A percentile compares a stretch with the other conserved stretches of the same genome.
Evolutionary conservation across 2,329 filamentous ascomycete species (phyloP).

Genomic region (Scytalidium sp.): DNA sequence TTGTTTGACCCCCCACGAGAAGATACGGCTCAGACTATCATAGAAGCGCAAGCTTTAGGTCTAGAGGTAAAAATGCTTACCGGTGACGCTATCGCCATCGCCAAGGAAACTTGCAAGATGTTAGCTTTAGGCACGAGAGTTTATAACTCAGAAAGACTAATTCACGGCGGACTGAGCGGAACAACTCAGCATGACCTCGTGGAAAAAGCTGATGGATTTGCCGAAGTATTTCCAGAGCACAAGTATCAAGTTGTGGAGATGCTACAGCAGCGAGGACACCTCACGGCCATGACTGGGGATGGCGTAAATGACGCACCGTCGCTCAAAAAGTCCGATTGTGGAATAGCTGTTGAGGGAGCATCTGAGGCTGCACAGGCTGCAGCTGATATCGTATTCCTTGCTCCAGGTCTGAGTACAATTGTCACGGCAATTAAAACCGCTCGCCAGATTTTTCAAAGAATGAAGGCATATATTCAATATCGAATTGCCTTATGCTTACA

Average conservation of each 20-base stretch:
- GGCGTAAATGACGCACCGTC: constrained; percentile 94
- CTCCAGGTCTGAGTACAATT: constrained; percentile 85
- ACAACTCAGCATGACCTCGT: constrained; percentile 74
- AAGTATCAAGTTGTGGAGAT: constrained; percentile 96
- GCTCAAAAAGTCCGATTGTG: constrained; percentile 90
- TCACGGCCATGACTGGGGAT: constrained; percentile 95
- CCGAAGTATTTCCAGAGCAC: constrained; percentile 92
- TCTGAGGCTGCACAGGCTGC: constrained; percentile 89
- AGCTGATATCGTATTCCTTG: constrained; percentile 91
- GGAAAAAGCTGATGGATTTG: constrained; percentile 89
- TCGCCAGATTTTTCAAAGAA: constrained; percentile 93
- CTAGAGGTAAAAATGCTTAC: constrained; percentile 80
- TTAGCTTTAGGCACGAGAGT: constrained; percentile 76
- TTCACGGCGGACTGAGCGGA: constrained; percentile 71
- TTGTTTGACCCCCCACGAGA: constrained; percentile 80
- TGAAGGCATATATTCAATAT: constrained; percentile 96
- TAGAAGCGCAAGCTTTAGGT: constrained; percentile 73
- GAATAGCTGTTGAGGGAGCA: constrained; percentile 90
- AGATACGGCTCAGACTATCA: constrained; percentile 74
- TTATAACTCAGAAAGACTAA: constrained; percentile 76
- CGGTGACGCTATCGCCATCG: constrained; percentile 76
- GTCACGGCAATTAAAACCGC: constrained; percentile 92
- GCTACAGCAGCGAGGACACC: constrained; percentile 87
- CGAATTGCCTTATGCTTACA: constrained; percentile 91
- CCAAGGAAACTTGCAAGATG: constrained; percentile 82